phyloP scores from a whole-genome alignment of 768 basidiomycete species.

The Phaffia tasmanica region DNA sequence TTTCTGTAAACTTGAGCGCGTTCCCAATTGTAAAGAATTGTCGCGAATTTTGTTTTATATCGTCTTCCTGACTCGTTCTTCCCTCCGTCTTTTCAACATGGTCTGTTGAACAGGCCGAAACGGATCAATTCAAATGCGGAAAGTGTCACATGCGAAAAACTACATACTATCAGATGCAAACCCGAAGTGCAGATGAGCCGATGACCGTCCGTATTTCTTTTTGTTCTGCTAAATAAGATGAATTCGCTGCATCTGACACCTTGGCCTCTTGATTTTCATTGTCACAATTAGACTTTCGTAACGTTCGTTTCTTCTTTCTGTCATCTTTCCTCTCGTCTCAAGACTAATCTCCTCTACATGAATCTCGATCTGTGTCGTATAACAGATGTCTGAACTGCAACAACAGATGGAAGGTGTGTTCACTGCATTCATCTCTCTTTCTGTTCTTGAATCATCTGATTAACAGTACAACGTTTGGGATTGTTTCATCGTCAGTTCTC shows the following conservation, averaged over 20 bases:
- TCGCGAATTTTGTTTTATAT: too few relatives aligned
- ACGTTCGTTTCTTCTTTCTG: slow-evolving; percentile 47
- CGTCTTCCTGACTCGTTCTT: neutral
- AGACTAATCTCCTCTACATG: neutral
- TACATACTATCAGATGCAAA: slow-evolving; percentile 90
- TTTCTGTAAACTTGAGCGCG: too few relatives aligned
- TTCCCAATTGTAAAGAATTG: too few relatives aligned
- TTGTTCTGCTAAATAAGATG: slow-evolving; percentile 10
- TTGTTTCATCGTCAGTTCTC: too few relatives aligned
- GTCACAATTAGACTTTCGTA: slow-evolving; percentile 60
- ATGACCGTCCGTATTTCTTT: slow-evolving; percentile 63
- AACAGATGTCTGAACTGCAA: slow-evolving; percentile 57
- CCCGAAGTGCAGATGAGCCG: slow-evolving; percentile 92
- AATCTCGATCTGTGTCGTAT: slow-evolving; percentile 4
- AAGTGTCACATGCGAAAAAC: slow-evolving; percentile 76
- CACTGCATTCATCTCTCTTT: neutral
- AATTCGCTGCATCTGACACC: neutral
- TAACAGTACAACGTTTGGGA: too few relatives aligned
- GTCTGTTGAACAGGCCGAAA: slow-evolving; percentile 59
- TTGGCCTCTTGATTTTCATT: neutral
- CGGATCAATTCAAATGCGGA: slow-evolving; percentile 92
- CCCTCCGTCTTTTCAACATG: neutral
- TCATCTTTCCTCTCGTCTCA: neutral
- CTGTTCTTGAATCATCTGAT: neutral
- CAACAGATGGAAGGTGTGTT: slow-evolving; percentile 37